Evolutionary conservation across 1,139 yeast species (phyloP), one percentile per base, ranked within the genome.

Genomic region (Nematodospora anomalae): DNA sequence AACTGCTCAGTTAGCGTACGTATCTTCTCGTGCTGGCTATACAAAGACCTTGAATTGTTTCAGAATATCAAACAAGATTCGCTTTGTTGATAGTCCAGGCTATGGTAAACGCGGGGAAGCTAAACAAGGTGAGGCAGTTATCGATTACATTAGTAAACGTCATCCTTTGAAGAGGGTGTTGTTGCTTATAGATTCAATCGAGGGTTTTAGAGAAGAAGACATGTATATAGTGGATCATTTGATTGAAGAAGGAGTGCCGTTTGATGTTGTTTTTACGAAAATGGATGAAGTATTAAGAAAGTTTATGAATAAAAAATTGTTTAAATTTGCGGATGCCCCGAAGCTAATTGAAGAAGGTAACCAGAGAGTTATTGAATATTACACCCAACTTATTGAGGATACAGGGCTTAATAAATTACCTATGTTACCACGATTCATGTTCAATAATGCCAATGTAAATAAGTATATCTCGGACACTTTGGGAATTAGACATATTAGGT

Each of bases 41-140:
- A 88, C 97, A 2, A 80, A 82, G 49, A 80, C 92, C 4, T 60
- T 88, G 52, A 85, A 84, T 51, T 80, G 87, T 45, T 88, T 72
- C 59, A 83, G 79, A 39, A 61, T 87, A 13, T 83, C 83, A 1
- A 74, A 77, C 32, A 67, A 72, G 42, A 65, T 88, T 32, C 64
- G 88, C 40, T 52, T 88, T 6, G 74, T 88, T 2, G 97, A 88
- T 54, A 77, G 88, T 26, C 96, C 97, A 0, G 97, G 97, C 0
- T 88, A 88, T 53, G 97, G 97, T 2, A 67, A 60, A 16, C 75
- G 67, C 48, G 89, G 82, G 2, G 70, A 70, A 16, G 55, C 52
- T n/a, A 60, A 67, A 43, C 95, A 88, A 53, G 96, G 96, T 1
- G 61, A 74, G 35, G 68, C 82, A 32, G 83, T 84, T 1, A 53